Evolutionary conservation across 1,284 basidiomycete genomes (phyloP).

Genomic region (Malassezia arunalokei): DNA sequence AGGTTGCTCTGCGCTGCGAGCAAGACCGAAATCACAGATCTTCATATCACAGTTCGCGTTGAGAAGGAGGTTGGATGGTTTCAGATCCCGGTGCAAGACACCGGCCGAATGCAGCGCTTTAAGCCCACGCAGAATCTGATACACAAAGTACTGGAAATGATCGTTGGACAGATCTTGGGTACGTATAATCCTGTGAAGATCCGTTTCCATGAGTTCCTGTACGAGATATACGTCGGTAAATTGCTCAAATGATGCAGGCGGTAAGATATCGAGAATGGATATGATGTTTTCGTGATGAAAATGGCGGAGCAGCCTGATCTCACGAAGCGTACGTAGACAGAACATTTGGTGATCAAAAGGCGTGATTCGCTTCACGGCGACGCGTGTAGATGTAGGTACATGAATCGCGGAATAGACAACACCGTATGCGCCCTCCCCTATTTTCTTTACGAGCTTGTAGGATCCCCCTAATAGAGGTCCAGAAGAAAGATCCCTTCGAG

Average conservation of each 20-base stretch:
- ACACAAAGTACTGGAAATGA: slow-evolving; percentile 89
- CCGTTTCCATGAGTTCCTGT: slow-evolving; percentile 47
- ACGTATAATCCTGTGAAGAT: slow-evolving; percentile 44
- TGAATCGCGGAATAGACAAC: slow-evolving; percentile 48
- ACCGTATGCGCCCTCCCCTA: slow-evolving; percentile 50
- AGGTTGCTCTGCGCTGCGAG: slow-evolving; percentile 39
- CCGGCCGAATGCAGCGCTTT: slow-evolving; percentile 45
- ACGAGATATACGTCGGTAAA: slow-evolving; percentile 89
- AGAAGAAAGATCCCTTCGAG: background rate
- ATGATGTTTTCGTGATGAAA: slow-evolving; percentile 45
- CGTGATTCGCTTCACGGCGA: slow-evolving; percentile 48
- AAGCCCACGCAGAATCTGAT: slow-evolving; percentile 53
- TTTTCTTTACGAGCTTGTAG: slow-evolving; percentile 47
- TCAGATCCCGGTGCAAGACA: slow-evolving; percentile 43
- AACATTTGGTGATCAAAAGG: slow-evolving; percentile 47
- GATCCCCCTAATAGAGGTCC: slow-evolving; percentile 20
- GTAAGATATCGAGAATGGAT: slow-evolving; percentile 33
- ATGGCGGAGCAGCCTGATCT: slow-evolving; percentile 43
- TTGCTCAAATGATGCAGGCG: slow-evolving; percentile 55
- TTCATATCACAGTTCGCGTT: slow-evolving; percentile 45
- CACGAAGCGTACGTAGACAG: slow-evolving; percentile 41
- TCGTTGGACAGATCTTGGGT: slow-evolving; percentile 53
- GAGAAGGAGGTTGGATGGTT: slow-evolving; percentile 40
- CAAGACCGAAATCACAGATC: slow-evolving; percentile 46
- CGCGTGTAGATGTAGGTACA: slow-evolving; percentile 35